Evolutionary conservation across 2,329 filamentous ascomycete species (phyloP).

Genomic region (Ampelomyces quisqualis): DNA sequence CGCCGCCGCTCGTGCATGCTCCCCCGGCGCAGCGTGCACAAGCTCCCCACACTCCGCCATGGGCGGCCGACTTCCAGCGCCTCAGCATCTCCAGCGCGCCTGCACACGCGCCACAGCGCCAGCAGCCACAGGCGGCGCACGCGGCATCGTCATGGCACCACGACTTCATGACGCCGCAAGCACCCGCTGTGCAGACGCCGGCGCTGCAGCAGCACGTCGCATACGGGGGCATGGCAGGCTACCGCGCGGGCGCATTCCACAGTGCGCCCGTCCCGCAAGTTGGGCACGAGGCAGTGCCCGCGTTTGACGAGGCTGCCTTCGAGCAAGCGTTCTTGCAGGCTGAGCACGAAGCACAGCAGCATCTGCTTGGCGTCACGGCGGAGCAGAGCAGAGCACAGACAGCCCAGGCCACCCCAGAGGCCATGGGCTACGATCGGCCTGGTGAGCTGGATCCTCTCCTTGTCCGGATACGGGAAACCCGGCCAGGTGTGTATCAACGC

Average conservation of each 20-base stretch:
- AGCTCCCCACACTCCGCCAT: slow-evolving; percentile 43
- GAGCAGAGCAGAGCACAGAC: slow-evolving; percentile 18
- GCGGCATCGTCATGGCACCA: slow-evolving; percentile 57
- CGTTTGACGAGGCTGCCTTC: slow-evolving; percentile 58
- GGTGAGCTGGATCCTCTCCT: slow-evolving; percentile 36
- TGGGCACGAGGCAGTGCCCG: slow-evolving; percentile 40
- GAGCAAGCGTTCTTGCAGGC: slow-evolving; percentile 56
- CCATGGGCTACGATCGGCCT: slow-evolving; percentile 21
- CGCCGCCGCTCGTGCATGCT: slow-evolving; percentile 43
- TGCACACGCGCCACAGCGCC: slow-evolving; percentile 51
- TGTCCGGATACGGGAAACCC: slow-evolving; percentile 35
- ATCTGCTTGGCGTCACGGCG: slow-evolving; percentile 36
- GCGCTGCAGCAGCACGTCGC: slow-evolving; percentile 25
- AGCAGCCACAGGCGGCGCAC: slow-evolving; percentile 40
- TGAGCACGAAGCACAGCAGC: slow-evolving; percentile 47
- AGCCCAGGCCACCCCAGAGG: slow-evolving; percentile 16
- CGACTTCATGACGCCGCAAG: slow-evolving; percentile 55
- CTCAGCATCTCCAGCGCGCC: slow-evolving; percentile 46
- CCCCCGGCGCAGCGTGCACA: slow-evolving; percentile 38
- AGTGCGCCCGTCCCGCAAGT: slow-evolving; percentile 23
- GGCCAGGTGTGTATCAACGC: slow-evolving; percentile 35
- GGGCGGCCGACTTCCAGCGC: slow-evolving; percentile 54
- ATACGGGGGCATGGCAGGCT: slow-evolving; percentile 31
- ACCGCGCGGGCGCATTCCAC: slow-evolving; percentile 29
- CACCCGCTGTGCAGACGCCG: slow-evolving; percentile 34